Evolutionary conservation across 108 stramenopile species (phyloP), one percentile per base, ranked within the genome.

Genomic region (Nitzschia palea): DNA sequence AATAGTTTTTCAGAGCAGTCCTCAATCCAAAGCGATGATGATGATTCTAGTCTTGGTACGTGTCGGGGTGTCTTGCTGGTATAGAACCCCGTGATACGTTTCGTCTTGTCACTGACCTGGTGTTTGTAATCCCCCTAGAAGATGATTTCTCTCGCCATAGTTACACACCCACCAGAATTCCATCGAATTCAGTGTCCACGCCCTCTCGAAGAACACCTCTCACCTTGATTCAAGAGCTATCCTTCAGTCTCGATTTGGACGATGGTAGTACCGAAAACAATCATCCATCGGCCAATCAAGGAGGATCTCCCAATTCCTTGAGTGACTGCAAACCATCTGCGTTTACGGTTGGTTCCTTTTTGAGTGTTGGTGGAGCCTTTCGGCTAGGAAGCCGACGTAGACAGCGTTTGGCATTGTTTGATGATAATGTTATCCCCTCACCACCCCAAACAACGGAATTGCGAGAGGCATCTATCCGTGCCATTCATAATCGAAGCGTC

Each of bases 211-310:
- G 14, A 8, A 40, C 37, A 10, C 37, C 37, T 8, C 37, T 40
- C 10, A 48, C 15, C 9, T 8, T n/a, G n/a, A 18, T 18, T 20
- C 17, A 48, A 48, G 47, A 48, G 22, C 4, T 20, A 8, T 48
- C 29, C 9, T 55, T 31, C 12, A 30, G 28, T 32, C 4, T 55
- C 3, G 54, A 28, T 31, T 5, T 3, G 4, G 54, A 55, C 5
- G 27, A 55, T 28, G 4, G 6, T 55, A 55, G 54, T 20, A n/a
- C 4, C 9, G 47, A 20, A 18, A 48, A 55, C 12, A 55, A 20
- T 55, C 30, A 32, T 32, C 54, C 54, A 30, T 30, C 30, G 54
- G n/a, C n/a, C n/a, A n/a, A n/a, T n/a, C n/a, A n/a, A n/a, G n/a
- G n/a, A n/a, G 54, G 30, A 29, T 55, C 54, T 31, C 54, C 54